Base-by-base conservation (phyloP, 331 rosid species). In the Cucumis variabilis region DNA sequence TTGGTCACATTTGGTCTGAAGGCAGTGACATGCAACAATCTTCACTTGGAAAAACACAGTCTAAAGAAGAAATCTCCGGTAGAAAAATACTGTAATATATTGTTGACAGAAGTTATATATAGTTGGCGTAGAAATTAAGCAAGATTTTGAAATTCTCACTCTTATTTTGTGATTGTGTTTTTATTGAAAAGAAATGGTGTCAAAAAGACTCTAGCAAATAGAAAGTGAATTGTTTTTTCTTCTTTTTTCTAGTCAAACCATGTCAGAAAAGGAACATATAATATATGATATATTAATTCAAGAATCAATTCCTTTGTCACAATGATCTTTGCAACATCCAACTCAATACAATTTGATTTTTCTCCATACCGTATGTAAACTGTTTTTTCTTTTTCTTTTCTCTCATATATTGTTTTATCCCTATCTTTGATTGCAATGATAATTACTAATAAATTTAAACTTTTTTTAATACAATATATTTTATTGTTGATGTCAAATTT, bases 221-320 rank as follows among this genome's bases (percentile, higher is more conserved):
- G 24, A 62, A 62, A 19, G 11, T 60, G 7, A 60, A 19, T 60
- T 60, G 7, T 58, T 60, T 5, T 60, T 20, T 19, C 6, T 4
- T 62, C 6, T 24, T 11, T 24, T 69, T 46, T 76, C 10, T 44
- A 76, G 82, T 76, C 33, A 76, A 76, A n/a, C 30, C 33, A 76
- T n/a, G 20, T 6, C 62, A n/a, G 11, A 76, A 46, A 76, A 23
- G 15, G 33, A 13, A n/a, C 37, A 76, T 48, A 48, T 6, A 7
- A 0, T 41, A 48, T 23, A 77, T 77, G 82, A 77, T 77, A 23
- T 14, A 77, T 77, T 48, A 48, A 77, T 77, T 48, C 13, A 48
- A 77, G 83, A 77, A 77, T 77, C 23, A 46, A 77, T 77, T 77
- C 68, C 65, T 48, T 23, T 46, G 46, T 75, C 28, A 44, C 28